phyloP scores from a whole-genome alignment of 2,329 filamentous ascomycete genomes.

The Paecilomyces fulvus region DNA sequence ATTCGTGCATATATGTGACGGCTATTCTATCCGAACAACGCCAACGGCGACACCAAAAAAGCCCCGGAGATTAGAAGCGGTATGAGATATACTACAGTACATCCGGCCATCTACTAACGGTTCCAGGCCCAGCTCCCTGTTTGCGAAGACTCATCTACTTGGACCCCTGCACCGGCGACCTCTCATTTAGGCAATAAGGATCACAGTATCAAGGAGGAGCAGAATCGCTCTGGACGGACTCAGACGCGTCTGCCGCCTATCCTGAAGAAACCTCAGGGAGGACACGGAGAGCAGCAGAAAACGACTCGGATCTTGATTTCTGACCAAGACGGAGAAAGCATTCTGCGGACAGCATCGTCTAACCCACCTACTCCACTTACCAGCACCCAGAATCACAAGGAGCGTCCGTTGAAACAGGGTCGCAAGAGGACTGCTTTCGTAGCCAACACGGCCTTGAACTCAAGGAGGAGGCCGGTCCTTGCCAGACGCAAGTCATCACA shows the following conservation, averaged over 20 bases:
- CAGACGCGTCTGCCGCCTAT: slow-evolving; percentile 25
- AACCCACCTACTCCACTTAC: background rate
- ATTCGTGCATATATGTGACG: slow-evolving; percentile 37
- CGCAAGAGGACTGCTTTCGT: slow-evolving; percentile 22
- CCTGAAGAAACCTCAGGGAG: slow-evolving; percentile 28
- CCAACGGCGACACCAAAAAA: slow-evolving; percentile 7
- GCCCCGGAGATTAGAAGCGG: background rate
- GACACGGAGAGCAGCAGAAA: slow-evolving; percentile 19
- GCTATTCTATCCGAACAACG: slow-evolving; percentile 14
- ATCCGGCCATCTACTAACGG: background rate
- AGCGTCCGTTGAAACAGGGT: slow-evolving; percentile 6
- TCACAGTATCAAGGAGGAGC: background rate
- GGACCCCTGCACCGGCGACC: background rate
- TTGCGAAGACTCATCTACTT: background rate
- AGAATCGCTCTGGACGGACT: slow-evolving; percentile 3
- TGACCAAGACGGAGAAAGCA: slow-evolving; percentile 13
- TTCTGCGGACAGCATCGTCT: slow-evolving; percentile 18
- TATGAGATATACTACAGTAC: background rate
- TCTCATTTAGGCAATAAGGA: slow-evolving; percentile 1
- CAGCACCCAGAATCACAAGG: background rate
- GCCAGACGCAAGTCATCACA: slow-evolving; percentile 30
- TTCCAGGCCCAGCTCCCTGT: background rate
- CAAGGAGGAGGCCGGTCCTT: slow-evolving; percentile 22
- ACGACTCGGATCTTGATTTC: slow-evolving; percentile 24
- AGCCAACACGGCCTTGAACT: slow-evolving; percentile 16